phyloP scores from a whole-genome alignment of 306 rosid species.

The Comarum palustre region DNA sequence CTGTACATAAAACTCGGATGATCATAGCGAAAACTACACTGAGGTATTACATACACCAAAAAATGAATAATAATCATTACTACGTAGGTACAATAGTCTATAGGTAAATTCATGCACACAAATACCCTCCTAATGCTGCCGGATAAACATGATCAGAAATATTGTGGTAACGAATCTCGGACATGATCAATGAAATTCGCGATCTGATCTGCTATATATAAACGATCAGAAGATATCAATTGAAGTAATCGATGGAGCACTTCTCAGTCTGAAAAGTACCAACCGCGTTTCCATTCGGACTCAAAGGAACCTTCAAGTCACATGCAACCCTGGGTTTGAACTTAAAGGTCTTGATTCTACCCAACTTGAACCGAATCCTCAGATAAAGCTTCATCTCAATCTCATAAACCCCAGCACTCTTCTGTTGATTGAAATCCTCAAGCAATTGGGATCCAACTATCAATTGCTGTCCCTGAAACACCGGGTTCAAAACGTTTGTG shows the following conservation, averaged over 20 bases:
- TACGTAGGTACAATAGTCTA: neutral
- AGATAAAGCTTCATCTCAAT: slow-evolving; percentile 57
- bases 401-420: slow-evolving; percentile 31
- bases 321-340: slow-evolving; percentile 58
- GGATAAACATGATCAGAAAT: neutral
- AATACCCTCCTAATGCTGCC: no score
- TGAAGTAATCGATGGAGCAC: slow-evolving; percentile 54
- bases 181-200: neutral
- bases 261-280: slow-evolving; percentile 40
- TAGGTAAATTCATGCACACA: no score
- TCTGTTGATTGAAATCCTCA: slow-evolving; percentile 33
- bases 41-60: neutral
- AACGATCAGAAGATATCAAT: neutral
- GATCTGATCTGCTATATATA: neutral
- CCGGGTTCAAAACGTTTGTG: slow-evolving; percentile 33
- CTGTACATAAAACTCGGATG: neutral
- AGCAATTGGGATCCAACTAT: slow-evolving; percentile 18
- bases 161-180: neutral
- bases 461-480: slow-evolving; percentile 43
- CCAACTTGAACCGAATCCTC: slow-evolving; percentile 51
- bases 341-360: slow-evolving; percentile 33
- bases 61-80: neutral
- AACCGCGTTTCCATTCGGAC: slow-evolving; percentile 15
- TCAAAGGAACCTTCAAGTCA: slow-evolving; percentile 53
- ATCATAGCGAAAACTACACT: neutral